Percentiles rank a stretch among this genome's conserved stretches.
Evolutionary conservation across 257 asterid genomes (phyloP).

Genomic region (Ligustrum vulgare): DNA sequence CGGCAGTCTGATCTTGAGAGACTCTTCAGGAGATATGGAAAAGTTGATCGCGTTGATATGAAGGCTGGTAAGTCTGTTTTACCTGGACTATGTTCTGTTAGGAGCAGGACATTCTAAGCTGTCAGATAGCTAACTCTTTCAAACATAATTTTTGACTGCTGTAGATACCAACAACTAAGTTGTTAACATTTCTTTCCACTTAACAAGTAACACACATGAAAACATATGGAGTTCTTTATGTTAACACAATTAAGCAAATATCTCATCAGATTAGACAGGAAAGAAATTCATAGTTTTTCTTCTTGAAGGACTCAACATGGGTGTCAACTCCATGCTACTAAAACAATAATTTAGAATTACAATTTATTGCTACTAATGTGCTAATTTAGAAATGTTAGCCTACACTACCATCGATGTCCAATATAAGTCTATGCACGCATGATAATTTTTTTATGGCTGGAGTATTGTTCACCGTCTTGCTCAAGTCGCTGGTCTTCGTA

Average conservation of each 20-base stretch:
- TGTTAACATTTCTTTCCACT: constrained; percentile 2
- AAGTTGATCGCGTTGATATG: constrained; percentile 80
- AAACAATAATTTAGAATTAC: neutral
- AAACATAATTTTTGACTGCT: neutral
- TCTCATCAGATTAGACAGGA: neutral
- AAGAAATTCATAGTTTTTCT: neutral
- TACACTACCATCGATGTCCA: neutral
- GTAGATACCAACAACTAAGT: neutral
- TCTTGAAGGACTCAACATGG: neutral
- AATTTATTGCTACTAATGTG: neutral
- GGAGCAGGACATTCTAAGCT: neutral
- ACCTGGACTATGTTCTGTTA: neutral
- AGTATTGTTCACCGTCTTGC: neutral
- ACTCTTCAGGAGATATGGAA: constrained; percentile 75
- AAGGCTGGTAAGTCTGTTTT: constrained; percentile 65
- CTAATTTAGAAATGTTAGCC: neutral
- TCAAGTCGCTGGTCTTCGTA: constrained; percentile 14
- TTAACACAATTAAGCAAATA: neutral
- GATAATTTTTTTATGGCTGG: constrained; percentile 1
- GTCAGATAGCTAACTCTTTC: neutral
- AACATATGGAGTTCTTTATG: neutral
- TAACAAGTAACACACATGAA: neutral
- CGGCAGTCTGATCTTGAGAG: constrained; percentile 79
- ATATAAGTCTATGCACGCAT: constrained; percentile 5
- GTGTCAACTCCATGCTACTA: neutral